Base-by-base conservation (phyloP, 2,329 filamentous ascomycete species). In the Talaromyces sp. region DNA sequence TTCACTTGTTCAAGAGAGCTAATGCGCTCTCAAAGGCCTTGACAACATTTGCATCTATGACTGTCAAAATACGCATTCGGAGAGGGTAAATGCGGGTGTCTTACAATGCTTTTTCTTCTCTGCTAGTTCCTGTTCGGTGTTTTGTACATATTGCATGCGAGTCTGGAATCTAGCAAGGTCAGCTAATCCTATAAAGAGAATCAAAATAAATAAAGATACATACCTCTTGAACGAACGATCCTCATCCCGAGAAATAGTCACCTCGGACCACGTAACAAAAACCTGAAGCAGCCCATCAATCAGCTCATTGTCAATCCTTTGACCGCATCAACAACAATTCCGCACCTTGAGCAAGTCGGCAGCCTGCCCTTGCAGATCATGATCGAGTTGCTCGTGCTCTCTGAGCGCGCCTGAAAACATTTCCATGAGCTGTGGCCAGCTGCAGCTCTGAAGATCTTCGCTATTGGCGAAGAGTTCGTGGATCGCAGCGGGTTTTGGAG, bases 31-130 rank as follows among this genome's bases (percentile, higher is more conserved):
- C 75, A 64, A 81, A 81, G n/a, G 79, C 79, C 62, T 76, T 77
- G 14, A 81, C 75, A 42, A 81, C 78, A 63, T 78, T 76, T 58
- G 67, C 65, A 68, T 79, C 78, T 64, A 34, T 52, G 23, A 8
- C 28, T 36, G 55, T 59, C 31, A 64, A 34, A n/a, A 64, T 69
- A 51, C 72, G 67, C 34, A 52, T 27, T 52, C 16, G 40, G 44
- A 30, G 53, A 47, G 51, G n/a, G 18, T 31, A 36, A 34, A 40
- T 33, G 10, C n/a, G 23, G 14, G 10, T 51, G 33, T 78, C 89
- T 79, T 78, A 96, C 92, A 91, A 69, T 96, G 92, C 64, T 88
- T 82, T 70, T 92, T 89, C 72, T 89, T 95, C 67, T 88, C 83
- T 59, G 87, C 85, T 61, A 96, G 81, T 30, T 82, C 84, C 44